Base-by-base conservation (phyloP, 2,329 filamentous ascomycete species). In the Dryadomyces quercivorus region DNA sequence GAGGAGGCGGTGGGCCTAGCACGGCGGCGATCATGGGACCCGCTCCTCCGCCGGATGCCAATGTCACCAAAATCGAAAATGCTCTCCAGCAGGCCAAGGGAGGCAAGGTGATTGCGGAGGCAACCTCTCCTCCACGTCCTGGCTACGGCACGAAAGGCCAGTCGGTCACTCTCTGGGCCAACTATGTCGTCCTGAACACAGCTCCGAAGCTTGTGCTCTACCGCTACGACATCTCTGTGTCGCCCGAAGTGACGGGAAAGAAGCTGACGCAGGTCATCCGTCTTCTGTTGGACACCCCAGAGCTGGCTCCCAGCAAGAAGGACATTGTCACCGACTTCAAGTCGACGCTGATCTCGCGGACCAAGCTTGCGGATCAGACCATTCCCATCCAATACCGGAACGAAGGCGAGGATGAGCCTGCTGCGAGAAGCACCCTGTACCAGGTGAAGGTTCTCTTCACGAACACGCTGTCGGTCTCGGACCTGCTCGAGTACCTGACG, bases 301-400 rank as follows among this genome's bases (percentile, higher is more conserved):
- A 62, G n/a, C 48, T 68, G 5, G 54, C 53, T 0, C 20, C 53
- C 0, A 42, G 52, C 45, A 50, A 51, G 3, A 42, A 47, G 13
- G 59, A 64, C 51, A 54, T 69, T 4, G 65, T 65, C 15, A 67
- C 65, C 2, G 68, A 69, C 53, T 70, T 69, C 58, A 63, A 57
- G 55, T 63, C 64, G 1, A 67, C 62, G 0, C 54, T 70, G 1
- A 59, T 71, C 34, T 60, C 66, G 6, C 61, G 59, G 1, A 54
- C 43, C 12, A 56, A 60, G 22, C 52, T 69, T 8, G 49, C 55
- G 2, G 54, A 56, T 43, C 50, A 52, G 10, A 12, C 12, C 3
- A 13, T 47, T 6, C 22, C 42, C 1, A 34, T 66, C 9, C 40
- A 31, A 1, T 70, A 69, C 56, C 63, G 63, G 1, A 36, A 53